These are phyloP conservation scores for Monilinia aucupariae DNA, from an alignment of 2,329 filamentous ascomycete species.

Conservation along the genomic window DNA sequence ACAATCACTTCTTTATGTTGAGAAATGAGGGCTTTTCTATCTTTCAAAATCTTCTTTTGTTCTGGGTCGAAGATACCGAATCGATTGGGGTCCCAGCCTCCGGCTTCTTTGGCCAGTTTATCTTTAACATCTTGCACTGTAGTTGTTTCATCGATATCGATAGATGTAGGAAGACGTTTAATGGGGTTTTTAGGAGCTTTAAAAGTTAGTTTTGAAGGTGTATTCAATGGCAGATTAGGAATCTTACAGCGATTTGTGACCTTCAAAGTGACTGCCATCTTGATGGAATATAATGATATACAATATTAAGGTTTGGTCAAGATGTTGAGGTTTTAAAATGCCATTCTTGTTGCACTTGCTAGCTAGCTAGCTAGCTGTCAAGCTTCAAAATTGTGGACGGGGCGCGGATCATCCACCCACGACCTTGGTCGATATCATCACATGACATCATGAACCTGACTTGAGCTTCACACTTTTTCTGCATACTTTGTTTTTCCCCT, in stretches of 20 bases:
- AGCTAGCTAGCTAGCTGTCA: background rate
- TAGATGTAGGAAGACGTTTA: slow-evolving; percentile 49
- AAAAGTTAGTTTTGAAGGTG: background rate
- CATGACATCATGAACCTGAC: background rate
- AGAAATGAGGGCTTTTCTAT: slow-evolving; percentile 50
- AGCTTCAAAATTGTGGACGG: slow-evolving; percentile 9
- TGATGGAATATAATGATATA: background rate
- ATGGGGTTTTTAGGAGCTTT: slow-evolving; percentile 33
- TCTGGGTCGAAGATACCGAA: slow-evolving; percentile 57
- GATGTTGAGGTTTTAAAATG: background rate
- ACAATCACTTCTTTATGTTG: slow-evolving; percentile 46
- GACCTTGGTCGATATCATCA: background rate
- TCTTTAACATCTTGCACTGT: slow-evolving; percentile 58
- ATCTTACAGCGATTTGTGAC: slow-evolving; percentile 16
- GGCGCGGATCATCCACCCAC: slow-evolving; percentile 1
- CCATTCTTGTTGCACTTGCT: background rate
- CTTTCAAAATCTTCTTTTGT: slow-evolving; percentile 58
- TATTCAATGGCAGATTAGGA: background rate
- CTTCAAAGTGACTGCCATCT: slow-evolving; percentile 17
- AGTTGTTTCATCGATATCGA: slow-evolving; percentile 41
- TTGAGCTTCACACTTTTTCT: background rate
- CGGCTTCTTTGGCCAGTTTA: slow-evolving; percentile 46
- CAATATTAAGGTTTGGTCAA: background rate
- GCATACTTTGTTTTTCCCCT: background rate
- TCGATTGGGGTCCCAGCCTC: slow-evolving; percentile 53